A percentile compares a stretch with the other conserved stretches of the same genome.
phyloP scores from a whole-genome alignment of 1,284 basidiomycete species.

The Cutaneotrichosporon sp. region DNA sequence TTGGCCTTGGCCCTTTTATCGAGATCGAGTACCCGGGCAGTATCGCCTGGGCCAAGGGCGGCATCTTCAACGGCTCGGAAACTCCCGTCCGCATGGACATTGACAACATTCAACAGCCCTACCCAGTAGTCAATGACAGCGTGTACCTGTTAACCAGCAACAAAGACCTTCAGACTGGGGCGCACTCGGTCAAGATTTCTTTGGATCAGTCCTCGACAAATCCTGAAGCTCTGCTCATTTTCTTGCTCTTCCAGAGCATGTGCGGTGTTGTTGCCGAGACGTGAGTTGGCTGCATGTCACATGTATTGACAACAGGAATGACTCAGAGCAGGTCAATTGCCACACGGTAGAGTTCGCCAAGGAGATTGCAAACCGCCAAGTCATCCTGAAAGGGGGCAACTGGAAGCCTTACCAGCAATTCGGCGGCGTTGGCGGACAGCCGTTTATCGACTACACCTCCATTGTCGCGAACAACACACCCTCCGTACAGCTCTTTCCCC shows the following conservation, averaged over 20 bases:
- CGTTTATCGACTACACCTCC: background rate
- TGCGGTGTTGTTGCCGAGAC: background rate
- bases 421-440: background rate
- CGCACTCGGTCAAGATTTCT: background rate
- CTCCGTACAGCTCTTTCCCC: background rate
- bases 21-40: slow-evolving; percentile 1
- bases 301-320: background rate
- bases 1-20: background rate
- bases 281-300: background rate
- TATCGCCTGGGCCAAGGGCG: background rate
- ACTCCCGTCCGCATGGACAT: background rate
- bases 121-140: background rate
- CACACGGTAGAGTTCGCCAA: background rate
- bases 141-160: background rate
- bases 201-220: background rate
- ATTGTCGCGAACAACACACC: slow-evolving; percentile 5
- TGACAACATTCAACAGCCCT: background rate
- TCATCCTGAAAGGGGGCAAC: background rate
- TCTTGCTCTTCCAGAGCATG: background rate
- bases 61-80: background rate
- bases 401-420: background rate
- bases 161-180: background rate
- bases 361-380: background rate
- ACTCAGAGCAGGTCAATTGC: background rate
- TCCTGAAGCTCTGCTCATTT: background rate